phyloP scores from a whole-genome alignment of 2,329 filamentous ascomycete species.

The Sarocladiaceae sp. region DNA sequence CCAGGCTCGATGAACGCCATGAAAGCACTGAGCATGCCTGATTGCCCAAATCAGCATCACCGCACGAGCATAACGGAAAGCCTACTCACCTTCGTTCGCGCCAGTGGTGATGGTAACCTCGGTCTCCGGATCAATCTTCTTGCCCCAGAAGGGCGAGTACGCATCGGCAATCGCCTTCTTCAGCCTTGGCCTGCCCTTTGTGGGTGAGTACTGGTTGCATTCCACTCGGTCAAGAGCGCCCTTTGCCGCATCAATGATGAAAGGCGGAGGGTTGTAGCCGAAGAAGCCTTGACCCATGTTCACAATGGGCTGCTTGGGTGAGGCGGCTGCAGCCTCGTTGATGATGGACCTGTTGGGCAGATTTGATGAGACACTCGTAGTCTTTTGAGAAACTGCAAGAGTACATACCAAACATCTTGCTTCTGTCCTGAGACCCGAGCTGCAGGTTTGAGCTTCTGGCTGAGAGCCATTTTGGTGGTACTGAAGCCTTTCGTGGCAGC shows the following conservation, averaged over 20 bases:
- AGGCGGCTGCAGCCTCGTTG: conserved; percentile 61
- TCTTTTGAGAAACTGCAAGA: neutral
- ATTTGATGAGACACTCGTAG: neutral
- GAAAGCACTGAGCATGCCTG: conserved; percentile 86
- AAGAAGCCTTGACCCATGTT: conserved; percentile 68
- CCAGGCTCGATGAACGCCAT: conserved; percentile 95
- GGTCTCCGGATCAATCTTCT: conserved; percentile 77
- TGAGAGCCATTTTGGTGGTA: conserved; percentile 36
- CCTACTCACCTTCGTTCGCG: conserved; percentile 63
- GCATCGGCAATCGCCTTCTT: conserved; percentile 91
- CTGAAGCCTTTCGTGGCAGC: neutral
- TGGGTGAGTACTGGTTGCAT: conserved; percentile 98
- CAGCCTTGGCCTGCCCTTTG: conserved; percentile 84
- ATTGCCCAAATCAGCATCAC: conserved; percentile 26
- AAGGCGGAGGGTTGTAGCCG: conserved; percentile 90
- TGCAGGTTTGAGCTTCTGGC: conserved; percentile 45
- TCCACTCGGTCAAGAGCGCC: conserved; percentile 84
- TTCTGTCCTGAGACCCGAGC: conserved; percentile 44
- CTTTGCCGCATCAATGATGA: conserved; percentile 90
- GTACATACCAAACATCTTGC: conserved; percentile 49
- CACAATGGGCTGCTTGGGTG: conserved; percentile 59
- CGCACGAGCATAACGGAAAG: neutral
- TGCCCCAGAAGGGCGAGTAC: conserved; percentile 85
- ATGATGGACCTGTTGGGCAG: conserved; percentile 51
- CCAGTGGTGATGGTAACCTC: conserved; percentile 94